Evolutionary conservation across 2,329 filamentous ascomycete genomes (phyloP).

Genomic region (Diaporthe destruens): DNA sequence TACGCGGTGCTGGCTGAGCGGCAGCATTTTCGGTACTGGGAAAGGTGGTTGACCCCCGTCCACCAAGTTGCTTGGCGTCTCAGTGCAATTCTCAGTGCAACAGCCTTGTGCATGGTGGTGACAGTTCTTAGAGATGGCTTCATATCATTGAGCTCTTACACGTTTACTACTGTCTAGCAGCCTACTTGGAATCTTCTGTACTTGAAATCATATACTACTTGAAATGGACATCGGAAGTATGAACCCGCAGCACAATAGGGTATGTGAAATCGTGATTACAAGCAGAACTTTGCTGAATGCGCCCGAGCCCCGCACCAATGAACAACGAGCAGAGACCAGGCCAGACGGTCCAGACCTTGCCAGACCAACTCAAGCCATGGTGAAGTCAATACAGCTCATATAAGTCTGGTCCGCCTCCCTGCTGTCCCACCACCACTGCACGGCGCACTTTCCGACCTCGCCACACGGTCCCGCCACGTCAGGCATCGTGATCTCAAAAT

Average conservation of each 20-base stretch:
- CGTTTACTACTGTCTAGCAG: not conserved
- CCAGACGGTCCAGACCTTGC: not conserved
- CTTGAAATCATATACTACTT: not conserved
- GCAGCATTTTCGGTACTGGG: not conserved
- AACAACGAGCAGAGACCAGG: not conserved
- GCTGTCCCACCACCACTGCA: slow-evolving; percentile 42
- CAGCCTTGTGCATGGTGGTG: too few relatives aligned
- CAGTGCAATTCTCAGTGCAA: too few relatives aligned
- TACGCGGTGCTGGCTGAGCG: not conserved
- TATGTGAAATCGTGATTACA: not conserved
- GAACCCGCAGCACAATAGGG: not conserved
- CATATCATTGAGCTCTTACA: not conserved
- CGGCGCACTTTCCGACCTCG: slow-evolving; percentile 47
- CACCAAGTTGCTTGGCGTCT: not conserved
- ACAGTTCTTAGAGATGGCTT: too few relatives aligned
- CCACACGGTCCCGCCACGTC: slow-evolving; percentile 47
- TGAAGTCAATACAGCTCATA: slow-evolving; percentile 41
- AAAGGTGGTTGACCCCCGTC: not conserved
- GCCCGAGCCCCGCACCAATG: not conserved
- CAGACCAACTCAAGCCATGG: slow-evolving; percentile 16
- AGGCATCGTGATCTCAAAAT: slow-evolving; percentile 49
- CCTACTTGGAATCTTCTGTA: not conserved
- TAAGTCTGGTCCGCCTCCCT: slow-evolving; percentile 38
- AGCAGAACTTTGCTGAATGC: not conserved
- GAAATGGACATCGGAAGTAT: not conserved